Percentiles rank a stretch among this genome's conserved stretches.
Conservation (phyloP, 2,329 filamentous ascomycete species). For the Hypoxylon sp. region DNA sequence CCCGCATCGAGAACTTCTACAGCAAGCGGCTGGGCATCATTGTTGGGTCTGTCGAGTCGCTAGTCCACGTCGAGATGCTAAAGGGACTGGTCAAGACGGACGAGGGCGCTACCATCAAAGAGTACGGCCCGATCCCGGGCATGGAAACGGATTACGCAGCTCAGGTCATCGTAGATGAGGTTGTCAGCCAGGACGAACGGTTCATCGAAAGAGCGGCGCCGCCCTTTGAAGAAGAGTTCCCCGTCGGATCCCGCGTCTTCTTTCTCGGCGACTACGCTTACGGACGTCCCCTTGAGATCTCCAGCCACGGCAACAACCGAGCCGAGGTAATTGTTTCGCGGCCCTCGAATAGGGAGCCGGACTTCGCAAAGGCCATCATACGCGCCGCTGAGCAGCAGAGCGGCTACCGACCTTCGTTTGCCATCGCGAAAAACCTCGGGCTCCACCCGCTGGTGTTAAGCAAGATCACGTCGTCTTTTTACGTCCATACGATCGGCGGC, state of each 20-base stretch:
- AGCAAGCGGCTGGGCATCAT: slow-evolving; percentile 90
- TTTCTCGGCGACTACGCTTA: slow-evolving; percentile 95
- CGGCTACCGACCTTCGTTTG: slow-evolving; percentile 85
- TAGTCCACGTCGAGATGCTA: slow-evolving; percentile 92
- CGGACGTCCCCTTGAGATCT: slow-evolving; percentile 86
- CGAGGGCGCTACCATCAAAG: slow-evolving; percentile 88
- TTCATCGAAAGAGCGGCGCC: slow-evolving; percentile 91
- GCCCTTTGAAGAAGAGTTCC: slow-evolving; percentile 91
- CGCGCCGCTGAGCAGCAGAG: slow-evolving; percentile 71
- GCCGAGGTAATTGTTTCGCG: slow-evolving; percentile 80
- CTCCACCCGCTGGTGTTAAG: slow-evolving; percentile 89
- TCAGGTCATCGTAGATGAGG: slow-evolving; percentile 88
- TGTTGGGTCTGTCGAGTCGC: slow-evolving; percentile 84
- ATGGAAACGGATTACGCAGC: slow-evolving; percentile 90
- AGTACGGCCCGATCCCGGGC: slow-evolving; percentile 86
- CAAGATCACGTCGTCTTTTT: slow-evolving; percentile 95
- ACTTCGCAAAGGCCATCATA: slow-evolving; percentile 82
- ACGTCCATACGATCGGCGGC: slow-evolving; percentile 78
- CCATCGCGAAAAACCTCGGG: slow-evolving; percentile 82
- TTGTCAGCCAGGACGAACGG: slow-evolving; percentile 88
- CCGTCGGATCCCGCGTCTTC: slow-evolving; percentile 81
- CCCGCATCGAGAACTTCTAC: slow-evolving; percentile 84
- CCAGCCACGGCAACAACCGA: slow-evolving; percentile 75
- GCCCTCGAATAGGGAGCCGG: slow-evolving; percentile 75
- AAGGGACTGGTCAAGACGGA: slow-evolving; percentile 91